phyloP scores from a whole-genome alignment of 345 rosid genomes.

The Carallia pectinifolia region DNA sequence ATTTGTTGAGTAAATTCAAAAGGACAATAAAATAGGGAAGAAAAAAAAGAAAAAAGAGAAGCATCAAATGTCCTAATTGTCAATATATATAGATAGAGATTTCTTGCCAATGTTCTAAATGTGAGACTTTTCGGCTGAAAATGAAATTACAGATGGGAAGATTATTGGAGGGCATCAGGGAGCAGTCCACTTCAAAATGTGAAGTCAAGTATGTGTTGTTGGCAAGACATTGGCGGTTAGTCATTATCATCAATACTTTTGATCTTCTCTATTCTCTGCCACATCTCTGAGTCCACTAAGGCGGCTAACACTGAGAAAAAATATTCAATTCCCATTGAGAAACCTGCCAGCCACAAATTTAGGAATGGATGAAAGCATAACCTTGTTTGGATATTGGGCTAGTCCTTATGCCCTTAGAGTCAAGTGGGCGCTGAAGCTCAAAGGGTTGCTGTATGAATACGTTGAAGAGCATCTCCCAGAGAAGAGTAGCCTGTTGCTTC shows the following conservation, averaged over 20 bases:
- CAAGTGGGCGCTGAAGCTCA: constrained; percentile 32
- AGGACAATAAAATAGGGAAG: too few species aligned
- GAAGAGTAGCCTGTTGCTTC: constrained; percentile 34
- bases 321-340: neutral
- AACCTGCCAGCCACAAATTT: neutral
- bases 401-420: constrained; percentile 27
- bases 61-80: too few species aligned
- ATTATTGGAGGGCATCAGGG: too few species aligned
- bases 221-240: neutral
- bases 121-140: too few species aligned
- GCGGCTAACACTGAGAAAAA: neutral
- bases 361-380: constrained; percentile 20
- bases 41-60: too few species aligned
- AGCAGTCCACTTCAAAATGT: too few species aligned
- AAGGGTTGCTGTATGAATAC: constrained; percentile 22
- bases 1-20: too few species aligned
- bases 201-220: neutral
- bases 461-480: constrained; percentile 31
- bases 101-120: too few species aligned
- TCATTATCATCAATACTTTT: neutral
- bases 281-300: neutral
- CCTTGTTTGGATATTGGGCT: constrained; percentile 30
- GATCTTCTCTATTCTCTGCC: neutral
- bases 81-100: too few species aligned
- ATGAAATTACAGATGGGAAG: too few species aligned